Base-by-base conservation (phyloP, 2,329 filamentous ascomycete genomes). In the Rhexocercosporidium sp. region DNA sequence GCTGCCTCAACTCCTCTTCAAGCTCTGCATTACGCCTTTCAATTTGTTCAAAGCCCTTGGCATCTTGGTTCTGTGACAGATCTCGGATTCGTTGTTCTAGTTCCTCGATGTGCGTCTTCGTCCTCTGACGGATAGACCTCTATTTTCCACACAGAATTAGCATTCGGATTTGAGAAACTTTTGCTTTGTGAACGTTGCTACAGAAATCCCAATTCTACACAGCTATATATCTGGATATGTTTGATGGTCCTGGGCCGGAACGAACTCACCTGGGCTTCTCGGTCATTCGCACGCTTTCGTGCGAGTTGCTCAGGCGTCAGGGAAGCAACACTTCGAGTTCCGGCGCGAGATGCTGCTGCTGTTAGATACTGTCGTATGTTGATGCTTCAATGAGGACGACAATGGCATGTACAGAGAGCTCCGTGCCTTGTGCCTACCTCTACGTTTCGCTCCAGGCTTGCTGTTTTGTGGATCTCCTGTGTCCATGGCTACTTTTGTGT, bases 241-340 rank as follows among this genome's bases (percentile, higher is more conserved):
- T 56, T 53, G 6, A 67, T 97, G 53, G 92, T 92, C 56, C 93
- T 20, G 9, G 9, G 2, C 87, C 80, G 16, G 34, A 39, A 12
- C 1, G 9, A 41, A n/a, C 34, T 41, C n/a, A 57, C 54, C 31
- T 97, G 94, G 49, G 94, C 94, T 79, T 97, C 93, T 69, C 94
- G 88, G 78, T 97, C 94, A 81, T 97, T 97, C 76, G 93, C 92
- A 71, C 94, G 86, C 83, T 97, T 97, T 78, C 94, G 90, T 39
- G 91, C 92, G 66, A 97, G 86, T 80, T 97, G 94, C 70, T 93
- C 91, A 16, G 92, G 91, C 22, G 92, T 96, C 76, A 97, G 85
- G 75, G 92, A 95, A 70, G 93, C 93, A 65, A 97, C 94, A 70
- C 92, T 94, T 72, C 93, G 88, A 67, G 91, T 86, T 57, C 86